phyloP scores from a whole-genome alignment of 345 rosid genomes.

The Eucalyptus lansdowneana region DNA sequence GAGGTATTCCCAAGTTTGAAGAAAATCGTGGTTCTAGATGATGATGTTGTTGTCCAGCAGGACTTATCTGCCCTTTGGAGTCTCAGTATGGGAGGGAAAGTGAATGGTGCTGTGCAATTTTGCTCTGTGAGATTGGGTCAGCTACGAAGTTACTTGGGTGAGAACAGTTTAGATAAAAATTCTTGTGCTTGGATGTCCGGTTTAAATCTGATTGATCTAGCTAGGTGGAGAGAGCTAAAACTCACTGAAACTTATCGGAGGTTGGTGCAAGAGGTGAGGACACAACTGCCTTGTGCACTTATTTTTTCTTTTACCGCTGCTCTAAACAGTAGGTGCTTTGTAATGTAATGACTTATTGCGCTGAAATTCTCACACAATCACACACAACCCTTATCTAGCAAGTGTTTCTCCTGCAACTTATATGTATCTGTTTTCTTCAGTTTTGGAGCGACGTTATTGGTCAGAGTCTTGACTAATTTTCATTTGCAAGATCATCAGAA shows the following conservation, averaged over 20 bases:
- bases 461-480: neutral
- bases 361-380: neutral
- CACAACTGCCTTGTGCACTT: neutral
- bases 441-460: neutral
- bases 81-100: constrained; percentile 72
- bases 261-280: neutral
- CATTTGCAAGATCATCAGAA: neutral
- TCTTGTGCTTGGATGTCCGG: constrained; percentile 94
- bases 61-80: constrained; percentile 75
- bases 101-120: constrained; percentile 52
- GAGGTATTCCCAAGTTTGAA: constrained; percentile 49
- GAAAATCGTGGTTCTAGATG: constrained; percentile 73
- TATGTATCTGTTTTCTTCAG: neutral
- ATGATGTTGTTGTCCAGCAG: constrained; percentile 81
- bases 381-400: neutral
- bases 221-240: constrained; percentile 36
- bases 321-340: neutral
- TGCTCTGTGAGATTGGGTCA: constrained; percentile 67
- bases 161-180: constrained; percentile 17
- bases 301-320: neutral
- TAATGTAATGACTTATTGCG: neutral
- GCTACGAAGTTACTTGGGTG: constrained; percentile 36
- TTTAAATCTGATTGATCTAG: constrained; percentile 72
- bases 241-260: neutral
- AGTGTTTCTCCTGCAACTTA: neutral